Percentiles rank a stretch among this genome's conserved stretches.
Evolutionary conservation across 2,329 filamentous ascomycete species (phyloP).

Genomic region (Penicillium glabrum): DNA sequence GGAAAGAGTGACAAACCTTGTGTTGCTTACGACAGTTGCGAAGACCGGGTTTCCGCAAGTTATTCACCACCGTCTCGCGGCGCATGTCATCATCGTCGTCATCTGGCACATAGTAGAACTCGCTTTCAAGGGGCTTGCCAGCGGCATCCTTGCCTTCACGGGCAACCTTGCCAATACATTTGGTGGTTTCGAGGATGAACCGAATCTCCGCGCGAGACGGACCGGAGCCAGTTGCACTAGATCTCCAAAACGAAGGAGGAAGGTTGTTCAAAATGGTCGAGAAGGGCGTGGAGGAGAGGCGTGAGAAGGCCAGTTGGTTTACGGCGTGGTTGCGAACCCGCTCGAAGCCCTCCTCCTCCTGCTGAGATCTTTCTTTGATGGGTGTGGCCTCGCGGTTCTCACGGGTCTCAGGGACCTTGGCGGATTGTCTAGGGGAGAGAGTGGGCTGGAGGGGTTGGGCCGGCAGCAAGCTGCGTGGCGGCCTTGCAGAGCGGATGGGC

Average conservation of each 20-base stretch:
- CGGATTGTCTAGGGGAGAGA: constrained; percentile 30
- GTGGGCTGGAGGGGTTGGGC: constrained; percentile 36
- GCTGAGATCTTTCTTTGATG: constrained; percentile 18
- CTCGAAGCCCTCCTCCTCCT: constrained; percentile 28
- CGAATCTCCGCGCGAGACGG: constrained; percentile 66
- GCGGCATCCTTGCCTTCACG: constrained; percentile 95
- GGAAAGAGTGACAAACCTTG: constrained; percentile 65
- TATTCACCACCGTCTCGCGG: constrained; percentile 78
- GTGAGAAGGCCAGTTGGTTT: constrained; percentile 94
- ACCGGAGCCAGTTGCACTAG: constrained; percentile 44
- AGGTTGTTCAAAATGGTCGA: constrained; percentile 87
- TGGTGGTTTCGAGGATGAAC: constrained; percentile 68
- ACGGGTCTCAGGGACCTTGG: constrained; percentile 20
- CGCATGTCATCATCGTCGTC: constrained; percentile 76
- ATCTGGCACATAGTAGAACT: constrained; percentile 95
- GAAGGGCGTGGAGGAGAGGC: constrained; percentile 85
- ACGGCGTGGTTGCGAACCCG: constrained; percentile 74
- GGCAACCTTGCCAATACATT: constrained; percentile 82
- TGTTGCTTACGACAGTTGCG: constrained; percentile 91
- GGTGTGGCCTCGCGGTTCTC: constrained; percentile 16
- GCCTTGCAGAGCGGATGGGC: constrained; percentile 51
- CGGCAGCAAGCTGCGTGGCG: constrained; percentile 28
- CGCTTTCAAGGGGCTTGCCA: constrained; percentile 87
- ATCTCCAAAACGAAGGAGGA: constrained; percentile 61
- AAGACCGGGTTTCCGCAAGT: constrained; percentile 83